Percentiles rank a stretch among this genome's conserved stretches.
Evolutionary conservation across 495 filamentous ascomycete genomes (phyloP).

Genomic region (Talaromyces thailandensis): DNA sequence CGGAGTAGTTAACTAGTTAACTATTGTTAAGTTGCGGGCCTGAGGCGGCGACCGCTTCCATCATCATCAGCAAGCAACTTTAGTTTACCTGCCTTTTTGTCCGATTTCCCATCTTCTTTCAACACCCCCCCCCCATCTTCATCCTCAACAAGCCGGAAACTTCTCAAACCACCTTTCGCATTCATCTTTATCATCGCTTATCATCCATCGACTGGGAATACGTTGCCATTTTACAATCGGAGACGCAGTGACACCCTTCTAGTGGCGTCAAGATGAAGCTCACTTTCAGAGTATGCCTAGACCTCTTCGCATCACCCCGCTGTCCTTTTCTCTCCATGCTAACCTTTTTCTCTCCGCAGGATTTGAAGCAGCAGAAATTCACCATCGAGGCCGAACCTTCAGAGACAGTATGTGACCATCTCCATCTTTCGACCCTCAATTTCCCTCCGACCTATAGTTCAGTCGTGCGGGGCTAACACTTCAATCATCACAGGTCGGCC

Average conservation of each 20-base stretch:
- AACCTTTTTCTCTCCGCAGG: slow-evolving; percentile 39
- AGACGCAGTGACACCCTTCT: neutral
- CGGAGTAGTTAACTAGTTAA: no score
- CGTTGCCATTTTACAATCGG: neutral
- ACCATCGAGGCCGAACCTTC: slow-evolving; percentile 86
- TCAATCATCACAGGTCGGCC: slow-evolving; percentile 54
- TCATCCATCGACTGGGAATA: neutral
- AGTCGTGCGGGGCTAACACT: slow-evolving; percentile 23
- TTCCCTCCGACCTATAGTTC: neutral
- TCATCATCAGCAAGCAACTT: neutral
- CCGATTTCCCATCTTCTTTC: neutral
- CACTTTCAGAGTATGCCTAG: slow-evolving; percentile 62
- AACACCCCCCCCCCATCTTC: neutral
- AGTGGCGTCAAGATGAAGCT: slow-evolving; percentile 61
- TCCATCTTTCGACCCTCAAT: neutral
- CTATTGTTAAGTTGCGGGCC: slow-evolving; percentile 1
- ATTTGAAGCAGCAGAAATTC: slow-evolving; percentile 98
- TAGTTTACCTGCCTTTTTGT: neutral
- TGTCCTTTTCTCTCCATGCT: slow-evolving; percentile 7
- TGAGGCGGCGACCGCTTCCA: slow-evolving; percentile 1
- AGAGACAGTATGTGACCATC: slow-evolving; percentile 64
- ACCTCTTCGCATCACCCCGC: slow-evolving; percentile 13
- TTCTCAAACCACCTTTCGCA: neutral
- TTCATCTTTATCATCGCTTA: neutral
- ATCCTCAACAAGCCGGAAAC: neutral